These are phyloP conservation scores for Flammula alnicola DNA, from an alignment of 1,284 basidiomycete genomes.

Conservation along the genomic window DNA sequence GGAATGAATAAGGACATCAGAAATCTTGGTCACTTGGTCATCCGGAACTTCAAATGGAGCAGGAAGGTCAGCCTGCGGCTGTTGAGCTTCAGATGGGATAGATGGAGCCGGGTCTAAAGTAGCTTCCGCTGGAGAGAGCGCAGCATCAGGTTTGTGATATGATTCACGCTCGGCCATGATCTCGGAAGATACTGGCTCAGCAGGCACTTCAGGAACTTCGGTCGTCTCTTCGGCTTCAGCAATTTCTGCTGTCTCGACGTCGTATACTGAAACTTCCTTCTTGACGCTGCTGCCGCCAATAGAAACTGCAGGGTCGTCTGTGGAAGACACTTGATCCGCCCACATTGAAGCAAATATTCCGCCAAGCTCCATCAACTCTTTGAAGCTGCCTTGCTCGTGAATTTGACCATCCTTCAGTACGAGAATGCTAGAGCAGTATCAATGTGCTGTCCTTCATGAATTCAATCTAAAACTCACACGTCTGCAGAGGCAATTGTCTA, in stretches of 20 bases:
- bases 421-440: constrained; percentile 61
- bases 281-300: constrained; percentile 37
- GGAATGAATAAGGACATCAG: constrained; percentile 17
- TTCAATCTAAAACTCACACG: constrained; percentile 48
- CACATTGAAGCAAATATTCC: constrained; percentile 83
- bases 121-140: neutral
- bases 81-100: neutral
- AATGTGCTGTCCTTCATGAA: neutral
- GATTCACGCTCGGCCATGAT: neutral
- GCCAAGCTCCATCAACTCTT: constrained; percentile 69
- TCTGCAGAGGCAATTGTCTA: constrained; percentile 81
- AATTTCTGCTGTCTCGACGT: constrained; percentile 32
- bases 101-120: neutral
- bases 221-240: constrained; percentile 9
- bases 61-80: constrained; percentile 1
- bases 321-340: constrained; percentile 75
- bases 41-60: neutral
- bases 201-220: neutral
- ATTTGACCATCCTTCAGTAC: constrained; percentile 85
- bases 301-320: constrained; percentile 47
- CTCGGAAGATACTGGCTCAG: neutral
- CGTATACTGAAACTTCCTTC: constrained; percentile 48
- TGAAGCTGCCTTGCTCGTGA: constrained; percentile 77
- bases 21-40: constrained; percentile 5
- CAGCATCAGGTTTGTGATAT: neutral